phyloP scores from a whole-genome alignment of 2,329 filamentous ascomycete species.

The Ambrosiella beaveri region DNA sequence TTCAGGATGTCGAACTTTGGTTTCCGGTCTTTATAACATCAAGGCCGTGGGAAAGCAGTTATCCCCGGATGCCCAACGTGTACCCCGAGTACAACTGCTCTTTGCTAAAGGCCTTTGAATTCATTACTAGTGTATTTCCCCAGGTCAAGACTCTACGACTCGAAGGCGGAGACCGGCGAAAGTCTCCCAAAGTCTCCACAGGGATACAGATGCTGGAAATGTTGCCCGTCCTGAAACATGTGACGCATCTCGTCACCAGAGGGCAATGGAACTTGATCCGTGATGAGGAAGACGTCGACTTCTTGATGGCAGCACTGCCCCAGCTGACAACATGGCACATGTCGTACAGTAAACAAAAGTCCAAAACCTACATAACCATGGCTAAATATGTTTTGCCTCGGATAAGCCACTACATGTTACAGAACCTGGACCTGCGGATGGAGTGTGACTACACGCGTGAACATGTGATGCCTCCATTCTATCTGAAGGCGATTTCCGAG shows the following conservation, averaged over 20 bases:
- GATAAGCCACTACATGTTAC: conserved; percentile 36
- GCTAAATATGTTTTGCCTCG: conserved; percentile 38
- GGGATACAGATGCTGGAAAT: too few species aligned
- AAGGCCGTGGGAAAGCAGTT: not conserved
- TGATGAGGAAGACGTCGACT: conserved; percentile 42
- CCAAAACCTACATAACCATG: conserved; percentile 56
- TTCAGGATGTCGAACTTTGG: conserved; percentile 62
- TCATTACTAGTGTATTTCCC: too few species aligned
- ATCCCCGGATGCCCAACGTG: not conserved
- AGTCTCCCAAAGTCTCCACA: too few species aligned
- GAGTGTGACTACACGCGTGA: conserved; percentile 57
- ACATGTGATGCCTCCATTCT: conserved; percentile 40
- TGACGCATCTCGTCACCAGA: conserved; percentile 34
- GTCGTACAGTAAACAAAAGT: conserved; percentile 55
- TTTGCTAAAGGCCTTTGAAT: too few species aligned
- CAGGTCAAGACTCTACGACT: too few species aligned
- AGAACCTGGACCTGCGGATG: conserved; percentile 48
- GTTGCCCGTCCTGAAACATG: too few species aligned
- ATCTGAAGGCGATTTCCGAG: conserved; percentile 38
- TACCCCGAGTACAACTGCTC: not conserved
- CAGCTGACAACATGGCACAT: conserved; percentile 45
- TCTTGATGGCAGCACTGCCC: conserved; percentile 44
- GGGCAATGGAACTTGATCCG: conserved; percentile 65
- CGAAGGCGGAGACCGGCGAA: too few species aligned
- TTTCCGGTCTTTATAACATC: conserved; percentile 52